A percentile compares a stretch with the other conserved stretches of the same genome.
Conservation (phyloP, 768 basidiomycete genomes). For the Mycena filopes region DNA sequence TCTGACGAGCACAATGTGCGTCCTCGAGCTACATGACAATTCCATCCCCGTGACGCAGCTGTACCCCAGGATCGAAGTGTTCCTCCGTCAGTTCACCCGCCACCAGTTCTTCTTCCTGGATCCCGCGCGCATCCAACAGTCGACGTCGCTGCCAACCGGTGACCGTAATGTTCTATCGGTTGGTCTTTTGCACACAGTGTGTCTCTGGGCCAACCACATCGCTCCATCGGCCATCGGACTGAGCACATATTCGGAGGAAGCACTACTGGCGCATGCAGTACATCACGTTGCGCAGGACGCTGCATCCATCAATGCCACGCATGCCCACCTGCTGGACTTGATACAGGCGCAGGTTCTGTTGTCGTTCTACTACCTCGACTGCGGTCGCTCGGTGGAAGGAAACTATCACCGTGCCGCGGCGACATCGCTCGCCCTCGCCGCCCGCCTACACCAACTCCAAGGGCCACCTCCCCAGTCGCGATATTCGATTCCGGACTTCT, state of each 20-base stretch:
- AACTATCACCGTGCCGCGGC: constrained; percentile 16
- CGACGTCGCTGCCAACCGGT: not conserved
- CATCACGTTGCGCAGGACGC: constrained; percentile 1
- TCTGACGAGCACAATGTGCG: not conserved
- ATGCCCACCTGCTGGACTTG: not conserved
- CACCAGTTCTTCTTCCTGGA: constrained; percentile 19
- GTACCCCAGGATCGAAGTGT: not conserved
- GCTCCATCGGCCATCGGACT: not conserved
- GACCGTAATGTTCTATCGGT: not conserved
- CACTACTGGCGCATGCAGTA: not conserved
- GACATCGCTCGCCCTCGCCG: constrained; percentile 21
- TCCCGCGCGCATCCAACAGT: not conserved
- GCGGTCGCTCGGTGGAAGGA: constrained; percentile 1
- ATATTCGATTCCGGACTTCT: not conserved
- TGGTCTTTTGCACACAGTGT: constrained; percentile 7
- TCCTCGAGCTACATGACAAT: not conserved
- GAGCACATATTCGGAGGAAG: constrained; percentile 8
- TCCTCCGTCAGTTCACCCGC: not conserved
- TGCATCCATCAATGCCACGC: not conserved
- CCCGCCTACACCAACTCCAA: constrained; percentile 22
- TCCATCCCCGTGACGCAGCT: not conserved
- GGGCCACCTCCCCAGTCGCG: not conserved
- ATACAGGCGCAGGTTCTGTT: constrained; percentile 25
- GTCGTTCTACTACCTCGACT: constrained; percentile 27
- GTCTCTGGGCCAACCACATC: constrained; percentile 26